Conservation (phyloP, 495 filamentous ascomycete species). For the Opeltia flavorubescens region DNA sequence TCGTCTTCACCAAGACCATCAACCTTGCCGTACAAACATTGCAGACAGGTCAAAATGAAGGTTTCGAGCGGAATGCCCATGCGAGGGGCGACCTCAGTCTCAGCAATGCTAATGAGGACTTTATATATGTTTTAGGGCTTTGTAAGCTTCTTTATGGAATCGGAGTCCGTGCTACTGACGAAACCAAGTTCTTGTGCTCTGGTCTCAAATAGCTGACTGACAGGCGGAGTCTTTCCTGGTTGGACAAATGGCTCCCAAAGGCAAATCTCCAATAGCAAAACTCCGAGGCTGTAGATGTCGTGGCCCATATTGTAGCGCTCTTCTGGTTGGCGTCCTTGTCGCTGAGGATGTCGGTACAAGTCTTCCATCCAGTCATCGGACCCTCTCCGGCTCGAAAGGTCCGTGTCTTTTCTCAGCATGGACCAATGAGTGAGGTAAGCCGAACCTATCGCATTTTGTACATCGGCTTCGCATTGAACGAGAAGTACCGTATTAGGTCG, state of each 20-base stretch:
- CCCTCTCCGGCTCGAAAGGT: constrained; percentile 16
- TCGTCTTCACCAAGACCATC: too few relatives aligned
- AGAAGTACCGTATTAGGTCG: constrained; percentile 25
- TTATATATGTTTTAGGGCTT: too few relatives aligned
- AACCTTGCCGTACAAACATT: too few relatives aligned
- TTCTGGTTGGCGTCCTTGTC: constrained; percentile 19
- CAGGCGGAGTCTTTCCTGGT: too few relatives aligned
- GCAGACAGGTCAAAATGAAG: too few relatives aligned
- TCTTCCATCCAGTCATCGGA: constrained; percentile 25
- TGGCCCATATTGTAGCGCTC: constrained; percentile 27
- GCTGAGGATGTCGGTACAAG: constrained; percentile 26
- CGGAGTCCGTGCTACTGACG: too few relatives aligned
- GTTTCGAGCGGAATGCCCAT: too few relatives aligned
- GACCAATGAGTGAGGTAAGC: constrained; percentile 27
- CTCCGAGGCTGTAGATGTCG: constrained; percentile 32
- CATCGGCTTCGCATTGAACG: constrained; percentile 9
- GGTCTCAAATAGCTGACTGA: too few relatives aligned
- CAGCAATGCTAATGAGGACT: too few relatives aligned
- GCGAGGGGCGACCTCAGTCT: too few relatives aligned
- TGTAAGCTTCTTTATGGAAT: too few relatives aligned
- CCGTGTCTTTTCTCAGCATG: constrained; percentile 10
- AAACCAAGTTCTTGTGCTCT: too few relatives aligned
- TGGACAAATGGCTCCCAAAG: constrained; percentile 25
- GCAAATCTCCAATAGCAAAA: constrained; percentile 28
- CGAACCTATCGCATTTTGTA: constrained; percentile 3